phyloP scores from a whole-genome alignment of 108 stramenopile species.

The Mediolabrus comicus region DNA sequence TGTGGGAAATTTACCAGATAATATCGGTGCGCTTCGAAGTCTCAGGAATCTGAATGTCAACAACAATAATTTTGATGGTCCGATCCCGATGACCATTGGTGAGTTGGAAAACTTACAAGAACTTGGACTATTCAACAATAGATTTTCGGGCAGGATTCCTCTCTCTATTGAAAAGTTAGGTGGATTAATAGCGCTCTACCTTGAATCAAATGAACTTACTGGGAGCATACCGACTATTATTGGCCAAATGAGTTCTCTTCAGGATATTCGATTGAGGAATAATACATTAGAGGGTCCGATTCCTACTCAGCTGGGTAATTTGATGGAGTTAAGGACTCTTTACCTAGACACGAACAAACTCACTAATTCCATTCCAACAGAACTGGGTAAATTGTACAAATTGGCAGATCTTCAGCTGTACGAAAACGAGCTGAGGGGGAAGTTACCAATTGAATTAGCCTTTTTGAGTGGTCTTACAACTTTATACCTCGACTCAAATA shows the following conservation, averaged over 20 bases:
- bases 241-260: conserved; percentile 29
- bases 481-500: conserved; percentile 32
- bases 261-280: conserved; percentile 34
- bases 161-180: conserved; percentile 33
- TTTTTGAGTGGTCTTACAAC: conserved; percentile 28
- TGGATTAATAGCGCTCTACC: conserved; percentile 42
- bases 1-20: conserved; percentile 22
- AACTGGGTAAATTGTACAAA: conserved; percentile 43
- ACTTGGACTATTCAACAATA: conserved; percentile 41
- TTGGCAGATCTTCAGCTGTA: conserved; percentile 44
- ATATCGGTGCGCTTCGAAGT: conserved; percentile 25
- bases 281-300: conserved; percentile 37
- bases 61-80: conserved; percentile 52
- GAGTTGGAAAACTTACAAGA: conserved; percentile 34
- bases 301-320: conserved; percentile 30
- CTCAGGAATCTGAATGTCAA: conserved; percentile 40
- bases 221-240: conserved; percentile 60
- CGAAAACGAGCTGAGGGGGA: conserved; percentile 49
- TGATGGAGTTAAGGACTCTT: conserved; percentile 30
- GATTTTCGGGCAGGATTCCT: conserved; percentile 29
- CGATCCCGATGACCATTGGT: conserved; percentile 53
- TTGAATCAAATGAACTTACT: conserved; percentile 49
- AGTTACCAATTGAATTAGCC: conserved; percentile 65
- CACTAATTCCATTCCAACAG: conserved; percentile 59
- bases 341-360: conserved; percentile 45